These are phyloP conservation scores for Ploettnerulaceae sp. DNA, from an alignment of 2,329 filamentous ascomycete species.

Conservation along the genomic window DNA sequence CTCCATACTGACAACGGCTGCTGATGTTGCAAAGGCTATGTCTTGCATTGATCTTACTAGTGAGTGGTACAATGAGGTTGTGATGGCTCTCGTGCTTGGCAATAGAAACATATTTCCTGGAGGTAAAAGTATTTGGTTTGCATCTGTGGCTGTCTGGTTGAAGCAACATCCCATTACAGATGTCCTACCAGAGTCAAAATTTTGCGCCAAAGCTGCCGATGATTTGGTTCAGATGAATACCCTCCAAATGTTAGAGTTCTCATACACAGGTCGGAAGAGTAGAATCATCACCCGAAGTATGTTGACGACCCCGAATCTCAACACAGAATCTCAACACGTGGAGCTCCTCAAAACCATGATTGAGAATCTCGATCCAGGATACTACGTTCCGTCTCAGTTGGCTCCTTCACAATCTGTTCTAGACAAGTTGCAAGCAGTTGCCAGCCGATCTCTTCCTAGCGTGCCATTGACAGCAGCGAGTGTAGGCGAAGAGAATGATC, in stretches of 20 bases:
- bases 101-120: constrained; percentile 30
- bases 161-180: constrained; percentile 19
- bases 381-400: constrained; percentile 28
- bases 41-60: constrained; percentile 3
- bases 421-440: constrained; percentile 17
- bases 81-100: constrained; percentile 20
- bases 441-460: constrained; percentile 3
- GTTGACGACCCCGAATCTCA: constrained; percentile 16
- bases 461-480: not conserved
- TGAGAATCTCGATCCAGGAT: constrained; percentile 21
- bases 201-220: constrained; percentile 25
- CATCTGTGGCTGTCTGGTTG: constrained; percentile 27
- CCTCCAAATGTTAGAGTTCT: constrained; percentile 15
- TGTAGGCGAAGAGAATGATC: not conserved
- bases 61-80: constrained; percentile 15
- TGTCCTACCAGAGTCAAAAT: constrained; percentile 26
- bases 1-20: not conserved
- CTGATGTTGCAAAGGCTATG: not conserved
- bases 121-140: constrained; percentile 30
- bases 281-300: constrained; percentile 16
- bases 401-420: constrained; percentile 23
- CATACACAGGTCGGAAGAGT: constrained; percentile 15
- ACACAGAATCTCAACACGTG: constrained; percentile 11
- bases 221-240: constrained; percentile 21
- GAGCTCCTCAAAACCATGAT: constrained; percentile 23